phyloP scores from a whole-genome alignment of 192 early-diverging fungal species.

The Linnemannia schmuckeri region DNA sequence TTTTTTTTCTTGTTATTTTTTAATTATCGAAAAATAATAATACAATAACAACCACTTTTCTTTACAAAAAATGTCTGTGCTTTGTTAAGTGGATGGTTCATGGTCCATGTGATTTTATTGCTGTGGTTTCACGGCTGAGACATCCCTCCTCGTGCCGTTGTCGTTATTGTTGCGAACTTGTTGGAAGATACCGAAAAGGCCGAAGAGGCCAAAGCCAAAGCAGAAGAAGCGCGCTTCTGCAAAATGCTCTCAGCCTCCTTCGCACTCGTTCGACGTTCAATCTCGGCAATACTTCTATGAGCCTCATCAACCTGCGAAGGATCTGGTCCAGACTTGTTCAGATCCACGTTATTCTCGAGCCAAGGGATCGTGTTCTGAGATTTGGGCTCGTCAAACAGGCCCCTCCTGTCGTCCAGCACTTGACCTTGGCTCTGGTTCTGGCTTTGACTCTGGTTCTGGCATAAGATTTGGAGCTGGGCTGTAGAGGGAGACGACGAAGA shows the following conservation, averaged over 20 bases:
- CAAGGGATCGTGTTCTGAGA: background rate
- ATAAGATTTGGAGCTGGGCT: too few species aligned
- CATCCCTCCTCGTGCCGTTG: too few species aligned
- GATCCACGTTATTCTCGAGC: background rate
- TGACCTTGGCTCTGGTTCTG: background rate
- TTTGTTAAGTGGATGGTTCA: too few species aligned
- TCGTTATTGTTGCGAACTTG: background rate
- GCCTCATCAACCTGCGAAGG: background rate
- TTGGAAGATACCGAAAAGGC: background rate
- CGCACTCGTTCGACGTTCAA: background rate
- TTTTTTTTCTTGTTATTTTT: background rate
- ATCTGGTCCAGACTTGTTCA: background rate
- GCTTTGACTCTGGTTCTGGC: background rate
- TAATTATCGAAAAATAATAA: too few species aligned
- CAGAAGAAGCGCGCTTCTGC: background rate
- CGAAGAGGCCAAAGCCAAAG: background rate
- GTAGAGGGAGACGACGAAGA: too few species aligned
- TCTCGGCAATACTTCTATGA: background rate
- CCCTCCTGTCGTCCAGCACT: background rate
- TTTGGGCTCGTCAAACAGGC: constrained; percentile 3
- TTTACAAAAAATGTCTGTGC: too few species aligned
- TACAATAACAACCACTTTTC: too few species aligned
- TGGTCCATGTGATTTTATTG: too few species aligned
- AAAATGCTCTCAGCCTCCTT: background rate
- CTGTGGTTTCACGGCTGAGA: too few species aligned